phyloP scores from a whole-genome alignment of 148 eudicot species.

The Silene uniflora region DNA sequence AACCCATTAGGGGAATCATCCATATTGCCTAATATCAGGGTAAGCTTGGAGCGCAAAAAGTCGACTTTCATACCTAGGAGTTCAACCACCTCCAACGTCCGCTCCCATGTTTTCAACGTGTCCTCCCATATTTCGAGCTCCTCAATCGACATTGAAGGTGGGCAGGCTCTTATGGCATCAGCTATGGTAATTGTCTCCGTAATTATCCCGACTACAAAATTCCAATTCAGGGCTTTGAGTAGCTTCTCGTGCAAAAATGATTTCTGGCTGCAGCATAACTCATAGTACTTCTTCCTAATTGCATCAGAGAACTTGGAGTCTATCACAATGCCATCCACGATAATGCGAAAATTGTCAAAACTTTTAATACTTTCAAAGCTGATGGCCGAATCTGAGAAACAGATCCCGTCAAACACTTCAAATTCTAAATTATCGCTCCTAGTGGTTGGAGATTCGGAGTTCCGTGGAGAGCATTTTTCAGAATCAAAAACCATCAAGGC shows the following conservation, averaged over 20 bases:
- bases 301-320: conserved; percentile 37
- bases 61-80: conserved; percentile 44
- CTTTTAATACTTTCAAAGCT: conserved; percentile 18
- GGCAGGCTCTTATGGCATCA: conserved; percentile 44
- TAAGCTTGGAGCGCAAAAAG: conserved; percentile 31
- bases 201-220: conserved; percentile 41
- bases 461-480: conserved; percentile 4
- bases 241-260: conserved; percentile 41
- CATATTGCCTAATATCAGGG: conserved; percentile 15
- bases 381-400: conserved; percentile 18
- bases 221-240: conserved; percentile 29
- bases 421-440: conserved; percentile 16
- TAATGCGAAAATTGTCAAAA: conserved; percentile 35
- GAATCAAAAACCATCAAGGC: not conserved
- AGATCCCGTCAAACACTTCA: conserved; percentile 25
- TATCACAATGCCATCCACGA: conserved; percentile 30
- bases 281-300: conserved; percentile 40
- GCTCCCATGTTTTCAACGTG: conserved; percentile 41
- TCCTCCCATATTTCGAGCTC: conserved; percentile 39
- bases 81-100: conserved; percentile 39
- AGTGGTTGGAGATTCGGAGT: conserved; percentile 14
- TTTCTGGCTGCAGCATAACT: conserved; percentile 42
- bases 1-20: not conserved
- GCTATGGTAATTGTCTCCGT: conserved; percentile 44
- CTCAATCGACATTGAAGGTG: conserved; percentile 9